Evolutionary conservation across 768 basidiomycete genomes (phyloP).

Genomic region (Boletus pseudo-olivaceus): DNA sequence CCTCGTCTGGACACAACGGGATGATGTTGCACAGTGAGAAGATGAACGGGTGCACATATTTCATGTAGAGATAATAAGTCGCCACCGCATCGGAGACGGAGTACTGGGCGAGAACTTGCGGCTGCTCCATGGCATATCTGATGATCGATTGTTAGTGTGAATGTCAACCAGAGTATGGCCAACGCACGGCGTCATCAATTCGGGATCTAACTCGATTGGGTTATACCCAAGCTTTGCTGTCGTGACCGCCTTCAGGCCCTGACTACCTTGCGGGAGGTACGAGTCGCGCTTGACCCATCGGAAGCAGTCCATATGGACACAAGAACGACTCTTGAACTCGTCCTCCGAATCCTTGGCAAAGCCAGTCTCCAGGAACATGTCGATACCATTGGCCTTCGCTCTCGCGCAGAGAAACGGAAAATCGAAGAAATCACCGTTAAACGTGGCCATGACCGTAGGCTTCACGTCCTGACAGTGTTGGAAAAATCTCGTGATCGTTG

Average conservation of each 20-base stretch:
- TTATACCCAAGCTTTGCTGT: slow-evolving; percentile 94
- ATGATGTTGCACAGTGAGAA: slow-evolving; percentile 99
- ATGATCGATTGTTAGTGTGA: not conserved
- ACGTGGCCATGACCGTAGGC: slow-evolving; percentile 96
- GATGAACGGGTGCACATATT: slow-evolving; percentile 99
- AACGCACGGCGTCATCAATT: slow-evolving; percentile 96
- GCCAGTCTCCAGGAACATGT: slow-evolving; percentile 94
- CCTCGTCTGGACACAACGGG: slow-evolving; percentile 94
- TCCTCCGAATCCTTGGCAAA: slow-evolving; percentile 90
- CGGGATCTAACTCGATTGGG: slow-evolving; percentile 96
- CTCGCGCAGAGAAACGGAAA: slow-evolving; percentile 94
- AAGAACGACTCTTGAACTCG: slow-evolving; percentile 89
- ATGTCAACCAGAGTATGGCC: not conserved
- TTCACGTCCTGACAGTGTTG: slow-evolving; percentile 90
- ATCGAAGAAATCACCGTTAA: slow-evolving; percentile 99
- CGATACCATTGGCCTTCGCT: slow-evolving; percentile 83
- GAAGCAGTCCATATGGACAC: slow-evolving; percentile 99
- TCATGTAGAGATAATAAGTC: slow-evolving; percentile 99
- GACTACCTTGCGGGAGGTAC: slow-evolving; percentile 96
- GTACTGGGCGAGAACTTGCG: slow-evolving; percentile 91
- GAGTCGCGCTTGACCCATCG: slow-evolving; percentile 99
- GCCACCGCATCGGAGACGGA: slow-evolving; percentile 99
- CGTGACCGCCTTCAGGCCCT: slow-evolving; percentile 97
- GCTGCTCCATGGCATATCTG: slow-evolving; percentile 95
- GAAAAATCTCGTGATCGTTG: slow-evolving; percentile 84